A percentile compares a stretch with the other conserved stretches of the same genome.
Conservation (phyloP, 2,329 filamentous ascomycete genomes). For the Aureobasidium sp. region DNA sequence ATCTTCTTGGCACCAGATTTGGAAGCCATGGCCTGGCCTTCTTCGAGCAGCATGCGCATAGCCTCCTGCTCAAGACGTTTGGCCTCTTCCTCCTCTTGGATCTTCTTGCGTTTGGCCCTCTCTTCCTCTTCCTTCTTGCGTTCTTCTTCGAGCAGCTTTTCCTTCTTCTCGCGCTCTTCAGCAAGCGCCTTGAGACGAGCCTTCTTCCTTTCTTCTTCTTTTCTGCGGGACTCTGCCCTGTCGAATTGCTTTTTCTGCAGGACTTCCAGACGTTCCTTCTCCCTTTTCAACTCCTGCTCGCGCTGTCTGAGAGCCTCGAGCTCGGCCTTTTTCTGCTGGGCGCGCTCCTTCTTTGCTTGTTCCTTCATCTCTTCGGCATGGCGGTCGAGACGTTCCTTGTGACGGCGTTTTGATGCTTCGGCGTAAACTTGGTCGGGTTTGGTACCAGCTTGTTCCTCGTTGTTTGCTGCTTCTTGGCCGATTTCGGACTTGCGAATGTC, state of each 20-base stretch:
- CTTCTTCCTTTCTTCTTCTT: constrained; percentile 44
- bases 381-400: constrained; percentile 52
- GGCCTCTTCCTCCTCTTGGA: constrained; percentile 36
- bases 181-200: constrained; percentile 42
- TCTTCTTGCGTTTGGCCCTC: constrained; percentile 32
- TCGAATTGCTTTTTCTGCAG: constrained; percentile 42
- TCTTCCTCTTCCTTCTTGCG: constrained; percentile 42
- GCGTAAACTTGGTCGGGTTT: constrained; percentile 70
- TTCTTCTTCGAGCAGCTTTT: constrained; percentile 41
- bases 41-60: constrained; percentile 44
- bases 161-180: constrained; percentile 39
- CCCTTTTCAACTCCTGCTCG: constrained; percentile 35
- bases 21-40: constrained; percentile 46
- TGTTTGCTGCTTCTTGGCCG: constrained; percentile 57
- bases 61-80: constrained; percentile 49
- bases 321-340: constrained; percentile 49
- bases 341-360: constrained; percentile 49
- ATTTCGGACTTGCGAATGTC: constrained; percentile 59
- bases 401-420: constrained; percentile 53
- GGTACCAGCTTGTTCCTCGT: constrained; percentile 55
- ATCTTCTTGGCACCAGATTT: constrained; percentile 30
- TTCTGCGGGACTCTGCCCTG: constrained; percentile 36
- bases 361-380: constrained; percentile 52
- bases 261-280: constrained; percentile 34
- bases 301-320: constrained; percentile 42